Evolutionary conservation across 495 filamentous ascomycete species (phyloP).

Genomic region (Podospora bellae-mahoneyi): DNA sequence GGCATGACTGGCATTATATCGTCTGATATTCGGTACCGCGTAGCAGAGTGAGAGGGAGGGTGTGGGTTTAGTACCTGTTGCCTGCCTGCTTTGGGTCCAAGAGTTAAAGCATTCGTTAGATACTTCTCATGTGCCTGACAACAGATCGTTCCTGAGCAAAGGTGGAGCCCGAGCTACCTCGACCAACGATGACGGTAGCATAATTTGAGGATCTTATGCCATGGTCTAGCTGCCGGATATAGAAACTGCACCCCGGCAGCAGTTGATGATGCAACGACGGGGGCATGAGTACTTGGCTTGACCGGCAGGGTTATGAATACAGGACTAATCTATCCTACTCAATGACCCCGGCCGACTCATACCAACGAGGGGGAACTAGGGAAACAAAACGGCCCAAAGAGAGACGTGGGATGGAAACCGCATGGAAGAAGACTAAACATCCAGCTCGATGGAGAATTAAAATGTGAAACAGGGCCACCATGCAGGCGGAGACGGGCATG

Average conservation of each 20-base stretch:
- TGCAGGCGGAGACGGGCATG: conserved; percentile 47
- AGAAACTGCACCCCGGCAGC: conserved; percentile 46
- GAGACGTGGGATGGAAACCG: conserved; percentile 40
- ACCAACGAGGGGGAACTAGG: conserved; percentile 39
- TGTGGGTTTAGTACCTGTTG: conserved; percentile 41
- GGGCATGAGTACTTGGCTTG: conserved; percentile 42
- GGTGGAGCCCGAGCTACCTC: conserved; percentile 43
- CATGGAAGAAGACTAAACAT: conserved; percentile 47
- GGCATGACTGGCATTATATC: conserved; percentile 48
- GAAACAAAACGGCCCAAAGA: conserved; percentile 32
- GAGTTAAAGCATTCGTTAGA: conserved; percentile 43
- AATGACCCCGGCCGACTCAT: conserved; percentile 37
- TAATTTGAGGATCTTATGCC: conserved; percentile 58
- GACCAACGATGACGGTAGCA: conserved; percentile 51
- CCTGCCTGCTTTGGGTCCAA: conserved; percentile 36
- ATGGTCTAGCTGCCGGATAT: conserved; percentile 52
- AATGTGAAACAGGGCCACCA: conserved; percentile 50
- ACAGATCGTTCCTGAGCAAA: conserved; percentile 46
- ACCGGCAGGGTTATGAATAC: conserved; percentile 26
- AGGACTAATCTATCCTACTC: conserved; percentile 30
- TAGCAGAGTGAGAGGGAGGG: conserved; percentile 28
- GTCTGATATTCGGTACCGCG: conserved; percentile 48
- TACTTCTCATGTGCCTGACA: conserved; percentile 49
- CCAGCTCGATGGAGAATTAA: conserved; percentile 41
- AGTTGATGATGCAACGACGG: conserved; percentile 49